Conservation (phyloP, 176 grass and related monocot species). For the Tuctoria greenei region DNA sequence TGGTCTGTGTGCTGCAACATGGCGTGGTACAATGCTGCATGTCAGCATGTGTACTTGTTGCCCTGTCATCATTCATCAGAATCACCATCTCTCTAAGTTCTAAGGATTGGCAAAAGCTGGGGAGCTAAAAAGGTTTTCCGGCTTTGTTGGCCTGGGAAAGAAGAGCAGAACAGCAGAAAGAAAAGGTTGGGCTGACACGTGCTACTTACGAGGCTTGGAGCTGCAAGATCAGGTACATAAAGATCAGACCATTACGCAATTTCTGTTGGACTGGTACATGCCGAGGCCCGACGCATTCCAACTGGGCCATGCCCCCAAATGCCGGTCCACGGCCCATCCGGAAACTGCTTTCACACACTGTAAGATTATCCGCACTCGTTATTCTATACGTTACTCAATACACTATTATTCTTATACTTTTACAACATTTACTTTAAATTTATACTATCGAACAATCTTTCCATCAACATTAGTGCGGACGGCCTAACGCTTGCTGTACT, state of each 20-base stretch:
- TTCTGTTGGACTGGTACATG: neutral
- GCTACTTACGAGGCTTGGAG: neutral
- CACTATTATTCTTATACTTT: too few species aligned
- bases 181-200: neutral
- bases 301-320: neutral
- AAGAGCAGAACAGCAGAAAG: neutral
- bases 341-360: neutral
- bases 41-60: slow-evolving; percentile 20
- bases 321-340: neutral
- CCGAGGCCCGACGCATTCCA: neutral
- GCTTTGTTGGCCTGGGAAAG: neutral
- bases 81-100: neutral
- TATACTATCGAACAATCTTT: too few species aligned
- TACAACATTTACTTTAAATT: too few species aligned
- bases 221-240: neutral
- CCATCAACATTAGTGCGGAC: too few species aligned
- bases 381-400: too few species aligned
- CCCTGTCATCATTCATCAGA: neutral
- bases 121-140: neutral
- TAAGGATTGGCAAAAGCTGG: slow-evolving; percentile 11
- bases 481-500: neutral
- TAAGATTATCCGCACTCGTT: too few species aligned
- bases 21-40: neutral
- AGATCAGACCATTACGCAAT: neutral
- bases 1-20: neutral